Evolutionary conservation across 257 asterid species (phyloP), one percentile per base, ranked within the genome.

Genomic region (Hygrophila difformis): DNA sequence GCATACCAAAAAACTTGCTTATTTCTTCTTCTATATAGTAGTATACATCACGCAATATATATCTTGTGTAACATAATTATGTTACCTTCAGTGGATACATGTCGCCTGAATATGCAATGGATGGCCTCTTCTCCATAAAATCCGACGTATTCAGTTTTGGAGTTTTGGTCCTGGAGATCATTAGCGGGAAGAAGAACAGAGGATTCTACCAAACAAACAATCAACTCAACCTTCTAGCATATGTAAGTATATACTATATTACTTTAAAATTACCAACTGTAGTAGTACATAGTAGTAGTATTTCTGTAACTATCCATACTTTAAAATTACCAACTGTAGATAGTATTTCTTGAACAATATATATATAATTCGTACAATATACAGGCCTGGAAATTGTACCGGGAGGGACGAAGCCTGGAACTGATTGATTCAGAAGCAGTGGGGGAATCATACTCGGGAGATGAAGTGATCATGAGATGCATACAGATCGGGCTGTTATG

Each of bases 401-500:
- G 18, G 18, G 44, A 39, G 14, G 44, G 18, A n/a, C 12, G 44
- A 18, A 1, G 18, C 2, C 2, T 39, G 14, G 44, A 39, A 6
- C 44, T 39, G 2, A 18, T 39, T 18, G 44, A 39, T 18, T 14
- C 8, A n/a, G n/a, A n/a, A 14, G 14, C 4, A 6, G 6, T 39
- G 44, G 18, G 44, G 1, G 44, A 39, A 14, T 6, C 4, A n/a
- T 12, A 39, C 4, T 4, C 18, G 12, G 18, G 17, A 18, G 2
- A 1, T 18, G 44, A 39, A 6, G 16, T 39, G 44, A n/a, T n/a
- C n/a, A 14, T 39, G 44, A 39, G 44, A 39, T 39, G 14, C 14
- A 39, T 39, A 6, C 44, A 39, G 8, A 3, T 39, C 1, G 44
- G 88, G 11, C 67, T 82, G 1, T 51, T 82, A 60, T 82, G 93